A percentile compares a stretch with the other conserved stretches of the same genome.
Evolutionary conservation across 257 asterid species (phyloP).

Genomic region (Vinca minor): DNA sequence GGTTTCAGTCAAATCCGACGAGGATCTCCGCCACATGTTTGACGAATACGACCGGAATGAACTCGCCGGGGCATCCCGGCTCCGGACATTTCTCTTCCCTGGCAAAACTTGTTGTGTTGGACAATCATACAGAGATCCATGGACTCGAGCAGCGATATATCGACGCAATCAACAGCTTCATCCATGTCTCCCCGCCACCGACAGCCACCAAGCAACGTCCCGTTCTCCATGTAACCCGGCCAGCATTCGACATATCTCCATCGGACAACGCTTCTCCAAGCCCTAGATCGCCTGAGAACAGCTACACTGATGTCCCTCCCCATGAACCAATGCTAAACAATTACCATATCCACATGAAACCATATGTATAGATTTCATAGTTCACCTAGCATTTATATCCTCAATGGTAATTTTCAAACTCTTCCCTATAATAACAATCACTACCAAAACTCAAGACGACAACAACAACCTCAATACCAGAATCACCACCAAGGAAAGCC

Average conservation of each 20-base stretch:
- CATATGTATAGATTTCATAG: slow-evolving; percentile 59
- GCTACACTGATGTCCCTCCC: slow-evolving; percentile 26
- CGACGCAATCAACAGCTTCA: slow-evolving; percentile 62
- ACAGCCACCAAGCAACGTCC: slow-evolving; percentile 22
- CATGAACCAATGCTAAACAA: slow-evolving; percentile 18
- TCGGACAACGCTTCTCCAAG: slow-evolving; percentile 45
- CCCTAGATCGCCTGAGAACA: slow-evolving; percentile 45
- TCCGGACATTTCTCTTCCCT: slow-evolving; percentile 74
- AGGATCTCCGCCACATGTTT: slow-evolving; percentile 71
- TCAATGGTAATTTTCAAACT: slow-evolving; percentile 23
- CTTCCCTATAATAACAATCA: slow-evolving; percentile 21
- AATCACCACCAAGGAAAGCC: slow-evolving; percentile 31
- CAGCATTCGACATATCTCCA: slow-evolving; percentile 28
- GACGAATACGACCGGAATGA: slow-evolving; percentile 52
- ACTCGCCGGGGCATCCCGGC: slow-evolving; percentile 36
- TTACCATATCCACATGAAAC: slow-evolving; percentile 13
- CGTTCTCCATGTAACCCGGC: slow-evolving; percentile 19
- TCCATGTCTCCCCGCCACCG: slow-evolving; percentile 14
- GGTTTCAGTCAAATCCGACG: slow-evolving; percentile 61
- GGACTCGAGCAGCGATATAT: slow-evolving; percentile 59
- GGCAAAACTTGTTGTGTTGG: slow-evolving; percentile 26
- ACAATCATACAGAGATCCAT: slow-evolving; percentile 23
- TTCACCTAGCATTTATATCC: slow-evolving; percentile 53
- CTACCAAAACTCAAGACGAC: slow-evolving; percentile 11
- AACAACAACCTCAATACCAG: slow-evolving; percentile 16